Evolutionary conservation across 805 yeast genomes (phyloP), one percentile per base, ranked within the genome.

Genomic region (Cyberlindnera mycetangii): DNA sequence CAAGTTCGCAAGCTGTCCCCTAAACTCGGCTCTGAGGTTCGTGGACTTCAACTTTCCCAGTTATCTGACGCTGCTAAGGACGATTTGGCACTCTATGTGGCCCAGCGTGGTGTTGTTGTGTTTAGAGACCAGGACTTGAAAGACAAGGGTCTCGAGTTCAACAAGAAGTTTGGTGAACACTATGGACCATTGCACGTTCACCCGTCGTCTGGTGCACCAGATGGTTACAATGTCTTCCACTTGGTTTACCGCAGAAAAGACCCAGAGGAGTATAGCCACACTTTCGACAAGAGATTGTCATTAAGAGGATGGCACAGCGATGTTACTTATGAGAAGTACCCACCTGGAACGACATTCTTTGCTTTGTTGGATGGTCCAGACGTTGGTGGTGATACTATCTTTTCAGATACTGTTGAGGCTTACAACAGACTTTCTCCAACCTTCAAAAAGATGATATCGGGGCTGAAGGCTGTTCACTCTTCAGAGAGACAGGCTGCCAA

Each of bases 381-480:
- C 18, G 62, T 79, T 33, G 89, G 92, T 42, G 93, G 93, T 49
- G 93, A 85, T 61, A 85, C 88, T n/a, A 67, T 83, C 38, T 85
- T 83, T 59, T 76, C 86, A n/a, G 87, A 83, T 58, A 71, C 80
- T 21, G 70, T 71, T 30, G 89, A 83, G 60, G 89, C 88, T 10
- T 85, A 81, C 63, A 76, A 81, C 47, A 69, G 90, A 55, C 70
- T 85, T 42, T 83, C 90, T 1, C 85, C 85, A 19, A 74, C 69
- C 22, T 75, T 84, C 68, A 73, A 80, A 59, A 66, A 77, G 55
- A 66, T 81, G 51, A 61, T 85, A 35, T 69, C 71, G 16, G 83
- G 83, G 0, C 71, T 85, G 55, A 77, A 79, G 55, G 90, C 81
- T 4, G 68, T 79, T 34, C 90, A 86, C 67, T 75, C 89, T 11